Evolutionary conservation across 2,329 filamentous ascomycete species (phyloP).

Genomic region (Mycosphaerella sp.): DNA sequence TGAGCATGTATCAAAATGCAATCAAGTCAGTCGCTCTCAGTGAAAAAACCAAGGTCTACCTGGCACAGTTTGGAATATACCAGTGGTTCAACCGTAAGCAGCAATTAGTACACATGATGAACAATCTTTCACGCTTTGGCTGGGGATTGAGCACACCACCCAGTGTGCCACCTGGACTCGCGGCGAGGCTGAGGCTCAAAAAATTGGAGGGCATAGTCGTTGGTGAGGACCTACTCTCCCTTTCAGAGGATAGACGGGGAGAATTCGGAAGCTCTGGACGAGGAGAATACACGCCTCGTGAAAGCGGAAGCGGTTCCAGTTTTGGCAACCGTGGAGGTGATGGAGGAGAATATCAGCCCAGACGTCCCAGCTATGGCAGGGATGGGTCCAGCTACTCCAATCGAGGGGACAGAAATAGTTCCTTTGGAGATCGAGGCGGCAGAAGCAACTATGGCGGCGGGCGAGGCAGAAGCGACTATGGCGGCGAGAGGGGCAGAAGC

Average conservation of each 20-base stretch:
- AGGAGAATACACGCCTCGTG: neutral
- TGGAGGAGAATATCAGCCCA: neutral
- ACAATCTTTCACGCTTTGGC: conserved; percentile 46
- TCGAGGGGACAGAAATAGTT: conserved; percentile 3
- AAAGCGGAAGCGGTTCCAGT: conserved; percentile 10
- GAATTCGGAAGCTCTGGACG: conserved; percentile 3
- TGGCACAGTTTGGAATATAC: conserved; percentile 51
- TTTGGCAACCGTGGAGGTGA: conserved; percentile 3
- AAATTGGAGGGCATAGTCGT: conserved; percentile 19
- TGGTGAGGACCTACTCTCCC: no score
- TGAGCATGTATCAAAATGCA: conserved; percentile 39
- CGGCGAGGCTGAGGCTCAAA: conserved; percentile 26
- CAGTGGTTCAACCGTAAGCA: conserved; percentile 36
- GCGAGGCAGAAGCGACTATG: neutral
- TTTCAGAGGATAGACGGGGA: conserved; percentile 6
- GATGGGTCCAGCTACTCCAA: conserved; percentile 12
- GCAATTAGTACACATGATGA: conserved; percentile 46
- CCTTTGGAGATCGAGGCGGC: neutral
- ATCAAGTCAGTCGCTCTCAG: conserved; percentile 40
- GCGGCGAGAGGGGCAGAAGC: neutral
- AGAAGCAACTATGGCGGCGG: neutral
- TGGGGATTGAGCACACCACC: conserved; percentile 51
- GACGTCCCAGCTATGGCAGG: conserved; percentile 7
- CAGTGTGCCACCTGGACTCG: conserved; percentile 28
- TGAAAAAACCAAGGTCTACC: conserved; percentile 48